Evolutionary conservation across 2,329 filamentous ascomycete species (phyloP).

Genomic region (Calonectria fujianensis): DNA sequence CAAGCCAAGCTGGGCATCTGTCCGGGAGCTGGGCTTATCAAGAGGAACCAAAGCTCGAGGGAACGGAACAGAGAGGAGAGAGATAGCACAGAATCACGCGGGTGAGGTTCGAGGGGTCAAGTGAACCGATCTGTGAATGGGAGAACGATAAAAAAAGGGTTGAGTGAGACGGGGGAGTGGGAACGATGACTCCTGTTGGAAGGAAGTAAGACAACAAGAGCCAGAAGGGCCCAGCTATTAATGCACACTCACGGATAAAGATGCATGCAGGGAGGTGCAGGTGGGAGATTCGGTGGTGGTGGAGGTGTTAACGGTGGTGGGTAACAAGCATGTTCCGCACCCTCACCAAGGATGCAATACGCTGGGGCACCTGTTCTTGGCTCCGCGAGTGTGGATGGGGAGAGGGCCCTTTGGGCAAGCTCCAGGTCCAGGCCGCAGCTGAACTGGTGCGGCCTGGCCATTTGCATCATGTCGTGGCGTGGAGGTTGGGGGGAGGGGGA

Average conservation of each 20-base stretch:
- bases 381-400: constrained; percentile 22
- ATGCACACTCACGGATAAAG: constrained; percentile 56
- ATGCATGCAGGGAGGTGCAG: constrained; percentile 48
- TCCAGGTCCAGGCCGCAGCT: constrained; percentile 49
- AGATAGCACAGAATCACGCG: constrained; percentile 28
- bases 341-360: constrained; percentile 35
- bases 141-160: constrained; percentile 43
- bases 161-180: constrained; percentile 49
- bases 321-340: constrained; percentile 41
- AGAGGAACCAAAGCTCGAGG: constrained; percentile 40
- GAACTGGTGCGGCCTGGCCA: constrained; percentile 46
- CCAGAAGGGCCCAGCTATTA: constrained; percentile 50
- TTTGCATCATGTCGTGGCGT: constrained; percentile 53
- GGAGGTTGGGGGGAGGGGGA: constrained; percentile 49
- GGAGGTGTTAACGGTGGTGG: constrained; percentile 44
- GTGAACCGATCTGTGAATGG: constrained; percentile 44
- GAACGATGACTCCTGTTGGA: constrained; percentile 48
- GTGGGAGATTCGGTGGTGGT: constrained; percentile 36
- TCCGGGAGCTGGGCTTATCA: constrained; percentile 40
- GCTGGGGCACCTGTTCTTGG: constrained; percentile 38
- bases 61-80: constrained; percentile 10
- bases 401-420: constrained; percentile 43
- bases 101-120: constrained; percentile 41
- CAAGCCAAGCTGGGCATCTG: constrained; percentile 52
- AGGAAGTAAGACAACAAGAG: constrained; percentile 53